Evolutionary conservation across 257 asterid genomes (phyloP).

Genomic region (Rehmannia glutinosa): DNA sequence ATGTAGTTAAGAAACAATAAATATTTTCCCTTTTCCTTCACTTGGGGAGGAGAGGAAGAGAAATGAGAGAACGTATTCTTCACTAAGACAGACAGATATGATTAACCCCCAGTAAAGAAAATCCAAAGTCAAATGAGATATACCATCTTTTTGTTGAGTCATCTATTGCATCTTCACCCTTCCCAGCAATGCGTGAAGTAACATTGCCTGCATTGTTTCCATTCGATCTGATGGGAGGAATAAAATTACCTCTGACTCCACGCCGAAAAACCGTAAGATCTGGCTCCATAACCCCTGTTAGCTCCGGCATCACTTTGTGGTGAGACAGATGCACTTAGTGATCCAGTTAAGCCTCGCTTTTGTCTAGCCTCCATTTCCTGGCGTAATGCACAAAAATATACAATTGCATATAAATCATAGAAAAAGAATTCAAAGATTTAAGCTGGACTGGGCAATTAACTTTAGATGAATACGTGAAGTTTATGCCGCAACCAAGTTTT

Average conservation of each 20-base stretch:
- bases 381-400: constrained; percentile 18
- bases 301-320: constrained; percentile 66
- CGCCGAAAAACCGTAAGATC: constrained; percentile 78
- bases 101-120: not conserved
- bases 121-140: not conserved
- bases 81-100: not conserved
- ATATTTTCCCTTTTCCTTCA: not conserved
- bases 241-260: constrained; percentile 87
- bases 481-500: constrained; percentile 1
- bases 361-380: constrained; percentile 96
- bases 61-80: constrained; percentile 3
- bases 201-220: constrained; percentile 60
- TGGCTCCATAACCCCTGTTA: constrained; percentile 63
- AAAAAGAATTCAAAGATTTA: not conserved
- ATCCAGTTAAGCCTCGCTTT: constrained; percentile 66
- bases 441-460: not conserved
- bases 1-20: constrained; percentile 1
- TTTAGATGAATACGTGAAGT: not conserved
- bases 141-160: constrained; percentile 93
- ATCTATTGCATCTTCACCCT: constrained; percentile 79
- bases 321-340: constrained; percentile 74
- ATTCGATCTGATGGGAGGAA: constrained; percentile 87
- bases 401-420: constrained; percentile 4
- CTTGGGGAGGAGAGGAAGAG: not conserved
- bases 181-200: constrained; percentile 64